phyloP scores from a whole-genome alignment of 139 green algal species.

The Tetradesmus obliquus region DNA sequence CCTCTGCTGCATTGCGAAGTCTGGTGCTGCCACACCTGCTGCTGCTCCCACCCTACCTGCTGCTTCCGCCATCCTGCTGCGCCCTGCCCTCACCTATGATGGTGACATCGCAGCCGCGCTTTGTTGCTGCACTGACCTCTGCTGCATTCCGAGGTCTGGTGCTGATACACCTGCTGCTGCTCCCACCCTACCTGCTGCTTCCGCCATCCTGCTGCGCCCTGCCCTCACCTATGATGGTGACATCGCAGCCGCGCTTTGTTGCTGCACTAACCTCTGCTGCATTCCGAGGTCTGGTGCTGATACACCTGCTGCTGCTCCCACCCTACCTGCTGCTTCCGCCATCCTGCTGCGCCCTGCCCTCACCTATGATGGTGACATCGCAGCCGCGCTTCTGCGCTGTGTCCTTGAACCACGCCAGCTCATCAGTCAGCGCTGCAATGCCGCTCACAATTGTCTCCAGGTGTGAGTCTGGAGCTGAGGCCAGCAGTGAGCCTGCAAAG shows the following conservation, averaged over 20 bases:
- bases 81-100: constrained; percentile 5
- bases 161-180: not conserved
- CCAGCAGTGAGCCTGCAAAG: constrained; percentile 34
- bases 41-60: not conserved
- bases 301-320: not conserved
- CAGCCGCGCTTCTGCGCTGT: constrained; percentile 2
- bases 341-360: not conserved
- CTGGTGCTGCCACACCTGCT: not conserved
- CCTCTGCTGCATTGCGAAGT: too few relatives aligned
- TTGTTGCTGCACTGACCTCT: too few relatives aligned
- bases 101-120: too few relatives aligned
- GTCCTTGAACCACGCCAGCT: constrained; percentile 40
- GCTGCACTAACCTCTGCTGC: not conserved
- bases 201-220: not conserved
- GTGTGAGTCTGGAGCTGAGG: constrained; percentile 26
- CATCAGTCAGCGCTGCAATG: constrained; percentile 33
- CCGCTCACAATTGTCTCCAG: not conserved
- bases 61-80: not conserved
- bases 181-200: not conserved
- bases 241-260: too few relatives aligned
- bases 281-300: not conserved
- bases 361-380: constrained; percentile 16
- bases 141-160: not conserved
- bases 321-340: not conserved
- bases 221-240: not conserved